Conservation (phyloP, 495 filamentous ascomycete genomes). For the Penicillium taxi region DNA sequence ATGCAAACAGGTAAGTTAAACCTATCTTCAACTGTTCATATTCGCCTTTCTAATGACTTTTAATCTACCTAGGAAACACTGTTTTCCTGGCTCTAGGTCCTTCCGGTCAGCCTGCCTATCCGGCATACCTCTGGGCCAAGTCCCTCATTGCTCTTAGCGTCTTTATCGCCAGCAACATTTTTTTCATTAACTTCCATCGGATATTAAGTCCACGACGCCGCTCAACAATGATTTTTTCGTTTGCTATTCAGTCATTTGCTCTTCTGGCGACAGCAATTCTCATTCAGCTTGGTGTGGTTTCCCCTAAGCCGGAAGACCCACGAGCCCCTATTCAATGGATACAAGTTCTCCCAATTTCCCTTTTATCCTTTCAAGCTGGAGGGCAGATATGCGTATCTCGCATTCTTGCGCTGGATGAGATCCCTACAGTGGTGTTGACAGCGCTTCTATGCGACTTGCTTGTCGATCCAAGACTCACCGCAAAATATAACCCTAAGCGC, state of each 20-base stretch:
- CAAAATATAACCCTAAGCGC: conserved; percentile 21
- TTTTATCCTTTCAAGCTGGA: conserved; percentile 61
- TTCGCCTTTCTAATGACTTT: neutral
- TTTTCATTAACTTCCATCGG: conserved; percentile 30
- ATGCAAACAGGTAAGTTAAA: conserved; percentile 50
- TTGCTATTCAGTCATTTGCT: conserved; percentile 45
- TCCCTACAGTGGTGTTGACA: conserved; percentile 65
- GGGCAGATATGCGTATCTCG: conserved; percentile 59
- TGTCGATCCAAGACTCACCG: conserved; percentile 24
- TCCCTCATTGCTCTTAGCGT: conserved; percentile 29
- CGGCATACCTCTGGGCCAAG: conserved; percentile 36
- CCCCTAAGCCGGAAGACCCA: conserved; percentile 27
- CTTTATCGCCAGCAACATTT: conserved; percentile 27
- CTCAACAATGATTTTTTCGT: conserved; percentile 46
- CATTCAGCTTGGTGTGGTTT: conserved; percentile 36
- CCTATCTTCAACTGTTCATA: neutral
- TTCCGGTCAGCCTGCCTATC: conserved; percentile 30
- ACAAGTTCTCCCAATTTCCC: conserved; percentile 40
- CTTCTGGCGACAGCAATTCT: conserved; percentile 48
- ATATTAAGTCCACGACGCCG: conserved; percentile 31
- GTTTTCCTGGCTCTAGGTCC: conserved; percentile 34
- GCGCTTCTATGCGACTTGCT: conserved; percentile 56
- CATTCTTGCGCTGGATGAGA: conserved; percentile 53
- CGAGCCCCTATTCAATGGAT: conserved; percentile 29
- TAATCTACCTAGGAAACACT: conserved; percentile 26